phyloP scores from a whole-genome alignment of 2,329 filamentous ascomycete species.

The Clonostachys sp. region DNA sequence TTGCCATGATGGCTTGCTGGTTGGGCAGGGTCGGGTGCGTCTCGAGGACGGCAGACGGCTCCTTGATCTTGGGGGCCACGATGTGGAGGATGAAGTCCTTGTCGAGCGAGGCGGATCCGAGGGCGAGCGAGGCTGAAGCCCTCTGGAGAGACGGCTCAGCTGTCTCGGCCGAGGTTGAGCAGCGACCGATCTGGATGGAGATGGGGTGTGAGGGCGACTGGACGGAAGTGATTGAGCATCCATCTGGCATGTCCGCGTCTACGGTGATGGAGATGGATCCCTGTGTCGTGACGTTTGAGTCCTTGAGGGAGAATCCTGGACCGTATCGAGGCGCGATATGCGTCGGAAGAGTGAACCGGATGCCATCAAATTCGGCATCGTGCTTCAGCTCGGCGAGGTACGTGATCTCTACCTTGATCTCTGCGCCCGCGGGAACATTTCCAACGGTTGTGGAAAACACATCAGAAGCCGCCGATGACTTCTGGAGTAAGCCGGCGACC shows the following conservation, averaged over 20 bases:
- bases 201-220: constrained; percentile 67
- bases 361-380: constrained; percentile 61
- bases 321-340: constrained; percentile 61
- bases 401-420: constrained; percentile 55
- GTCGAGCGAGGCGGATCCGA: constrained; percentile 47
- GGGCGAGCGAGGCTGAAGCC: constrained; percentile 57
- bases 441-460: constrained; percentile 66
- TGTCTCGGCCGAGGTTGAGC: constrained; percentile 25
- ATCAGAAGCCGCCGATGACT: constrained; percentile 55
- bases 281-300: not conserved
- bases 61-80: constrained; percentile 51
- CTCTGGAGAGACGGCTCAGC: constrained; percentile 48
- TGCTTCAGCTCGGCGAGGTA: constrained; percentile 71
- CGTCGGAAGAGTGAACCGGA: constrained; percentile 66
- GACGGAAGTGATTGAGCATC: constrained; percentile 53
- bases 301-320: constrained; percentile 1
- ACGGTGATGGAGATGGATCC: constrained; percentile 19
- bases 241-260: constrained; percentile 40
- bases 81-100: constrained; percentile 66
- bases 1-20: constrained; percentile 65
- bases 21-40: constrained; percentile 55
- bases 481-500: constrained; percentile 61
- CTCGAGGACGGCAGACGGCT: constrained; percentile 62
- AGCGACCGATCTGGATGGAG: constrained; percentile 57
- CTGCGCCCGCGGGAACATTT: constrained; percentile 58